A percentile compares a stretch with the other conserved stretches of the same genome.
phyloP scores from a whole-genome alignment of 192 early-diverging fungal species.

The Lobosporangium transversale region DNA sequence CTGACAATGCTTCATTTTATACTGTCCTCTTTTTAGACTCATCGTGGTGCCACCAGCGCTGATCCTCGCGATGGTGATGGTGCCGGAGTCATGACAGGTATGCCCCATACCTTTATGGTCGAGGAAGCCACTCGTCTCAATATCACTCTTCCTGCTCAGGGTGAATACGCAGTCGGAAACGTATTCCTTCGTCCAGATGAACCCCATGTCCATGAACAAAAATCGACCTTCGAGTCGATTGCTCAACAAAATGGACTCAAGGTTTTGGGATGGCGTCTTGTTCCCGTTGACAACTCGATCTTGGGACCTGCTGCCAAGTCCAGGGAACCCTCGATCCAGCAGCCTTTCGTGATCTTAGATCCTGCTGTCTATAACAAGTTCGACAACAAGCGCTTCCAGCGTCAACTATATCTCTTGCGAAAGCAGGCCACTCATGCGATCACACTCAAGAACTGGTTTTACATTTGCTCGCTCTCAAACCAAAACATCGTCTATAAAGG shows the following conservation, averaged over 20 bases:
- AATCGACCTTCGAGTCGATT: conserved; percentile 80
- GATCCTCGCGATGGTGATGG: conserved; percentile 97
- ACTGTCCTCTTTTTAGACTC: conserved; percentile 68
- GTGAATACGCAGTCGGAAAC: conserved; percentile 98
- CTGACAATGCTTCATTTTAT: conserved; percentile 3
- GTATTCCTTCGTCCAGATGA: conserved; percentile 84
- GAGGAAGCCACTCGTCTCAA: conserved; percentile 70
- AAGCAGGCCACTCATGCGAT: conserved; percentile 92
- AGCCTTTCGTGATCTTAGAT: conserved; percentile 87
- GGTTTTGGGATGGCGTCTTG: conserved; percentile 89
- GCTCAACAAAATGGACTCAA: conserved; percentile 78
- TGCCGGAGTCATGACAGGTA: conserved; percentile 96
- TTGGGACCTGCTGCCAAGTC: conserved; percentile 89
- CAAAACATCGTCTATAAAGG: conserved; percentile 98
- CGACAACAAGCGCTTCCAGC: conserved; percentile 76
- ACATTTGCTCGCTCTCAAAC: conserved; percentile 94
- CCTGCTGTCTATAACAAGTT: conserved; percentile 48
- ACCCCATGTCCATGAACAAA: conserved; percentile 71
- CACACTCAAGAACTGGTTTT: conserved; percentile 91
- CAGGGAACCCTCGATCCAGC: conserved; percentile 92
- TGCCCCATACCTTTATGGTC: conserved; percentile 90
- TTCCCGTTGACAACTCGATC: conserved; percentile 86
- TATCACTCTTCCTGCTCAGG: conserved; percentile 73
- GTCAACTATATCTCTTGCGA: conserved; percentile 88
- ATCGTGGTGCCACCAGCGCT: conserved; percentile 94